Conservation (phyloP, 176 grass and related monocot genomes). For the Phoenix dactylifera region DNA sequence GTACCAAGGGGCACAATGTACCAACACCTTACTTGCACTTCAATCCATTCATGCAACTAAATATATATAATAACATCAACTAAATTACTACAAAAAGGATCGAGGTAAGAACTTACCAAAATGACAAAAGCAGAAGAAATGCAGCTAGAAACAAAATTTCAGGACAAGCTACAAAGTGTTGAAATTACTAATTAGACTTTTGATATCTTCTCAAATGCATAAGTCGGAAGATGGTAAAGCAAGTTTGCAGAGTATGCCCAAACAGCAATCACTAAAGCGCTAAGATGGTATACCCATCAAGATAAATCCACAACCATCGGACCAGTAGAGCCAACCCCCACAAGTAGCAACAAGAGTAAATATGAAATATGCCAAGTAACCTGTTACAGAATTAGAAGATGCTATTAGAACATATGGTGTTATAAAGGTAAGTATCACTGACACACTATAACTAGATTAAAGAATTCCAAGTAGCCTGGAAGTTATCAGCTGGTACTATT, state of each 20-base stretch:
- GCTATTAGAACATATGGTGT: too few relatives aligned
- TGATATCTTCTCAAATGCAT: too few relatives aligned
- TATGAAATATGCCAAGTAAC: slow-evolving; percentile 62
- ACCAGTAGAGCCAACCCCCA: slow-evolving; percentile 81
- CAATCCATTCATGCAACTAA: not conserved
- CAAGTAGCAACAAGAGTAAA: slow-evolving; percentile 71
- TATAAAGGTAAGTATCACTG: too few relatives aligned
- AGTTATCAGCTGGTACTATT: too few relatives aligned
- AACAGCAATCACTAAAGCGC: not conserved
- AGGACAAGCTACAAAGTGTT: slow-evolving; percentile 66
- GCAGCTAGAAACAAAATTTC: slow-evolving; percentile 85
- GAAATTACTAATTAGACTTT: not conserved
- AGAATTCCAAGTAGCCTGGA: too few relatives aligned
- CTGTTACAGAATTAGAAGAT: slow-evolving; percentile 17
- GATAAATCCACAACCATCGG: slow-evolving; percentile 86
- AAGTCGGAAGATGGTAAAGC: too few relatives aligned
- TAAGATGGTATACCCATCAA: slow-evolving; percentile 75
- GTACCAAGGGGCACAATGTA: too few relatives aligned
- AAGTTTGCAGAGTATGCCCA: not conserved
- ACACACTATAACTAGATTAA: too few relatives aligned
- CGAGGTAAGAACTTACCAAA: slow-evolving; percentile 51
- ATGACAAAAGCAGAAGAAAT: slow-evolving; percentile 80
- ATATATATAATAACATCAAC: slow-evolving; percentile 3
- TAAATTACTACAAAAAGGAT: slow-evolving; percentile 15
- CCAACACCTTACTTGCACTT: too few relatives aligned